Conservation (phyloP, 2,329 filamentous ascomycete genomes). For the Phialophora verrucosa region DNA sequence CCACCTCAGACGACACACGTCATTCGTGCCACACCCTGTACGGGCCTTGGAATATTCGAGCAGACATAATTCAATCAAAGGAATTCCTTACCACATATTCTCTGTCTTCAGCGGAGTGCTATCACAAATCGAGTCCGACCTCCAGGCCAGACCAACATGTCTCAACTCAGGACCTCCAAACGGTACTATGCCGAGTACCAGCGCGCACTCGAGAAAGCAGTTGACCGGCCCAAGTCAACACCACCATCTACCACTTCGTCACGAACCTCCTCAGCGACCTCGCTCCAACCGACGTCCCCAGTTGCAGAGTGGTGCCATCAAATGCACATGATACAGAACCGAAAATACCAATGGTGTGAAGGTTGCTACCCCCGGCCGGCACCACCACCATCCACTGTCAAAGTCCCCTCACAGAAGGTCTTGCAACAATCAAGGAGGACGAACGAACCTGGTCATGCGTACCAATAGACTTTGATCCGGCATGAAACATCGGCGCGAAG, state of each 20-base stretch:
- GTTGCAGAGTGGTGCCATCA: conserved; percentile 40
- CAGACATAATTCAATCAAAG: conserved; percentile 11
- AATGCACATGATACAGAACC: conserved; percentile 37
- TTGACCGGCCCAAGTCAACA: conserved; percentile 24
- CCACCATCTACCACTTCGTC: conserved; percentile 28
- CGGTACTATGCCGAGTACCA: conserved; percentile 30
- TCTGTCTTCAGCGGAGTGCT: not conserved
- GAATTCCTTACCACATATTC: not conserved
- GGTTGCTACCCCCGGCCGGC: conserved; percentile 32
- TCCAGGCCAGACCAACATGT: conserved; percentile 13
- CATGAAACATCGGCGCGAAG: not conserved
- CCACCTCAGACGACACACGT: conserved; percentile 15
- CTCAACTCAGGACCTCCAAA: conserved; percentile 18
- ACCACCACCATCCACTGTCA: conserved; percentile 13
- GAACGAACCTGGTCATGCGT: conserved; percentile 31
- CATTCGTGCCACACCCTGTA: conserved; percentile 12
- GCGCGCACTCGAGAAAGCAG: conserved; percentile 14
- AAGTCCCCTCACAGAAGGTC: conserved; percentile 31
- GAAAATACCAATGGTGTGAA: conserved; percentile 39
- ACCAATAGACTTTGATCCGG: conserved; percentile 23
- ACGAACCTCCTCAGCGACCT: conserved; percentile 31
- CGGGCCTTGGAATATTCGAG: not conserved
- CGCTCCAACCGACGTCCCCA: conserved; percentile 33
- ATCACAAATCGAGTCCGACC: not conserved
- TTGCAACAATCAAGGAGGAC: conserved; percentile 25